Percentiles rank a stretch among this genome's conserved stretches.
These are phyloP conservation scores for Domatiomyces catenatus DNA, from an alignment of 2,329 filamentous ascomycete species.

Conservation along the genomic window DNA sequence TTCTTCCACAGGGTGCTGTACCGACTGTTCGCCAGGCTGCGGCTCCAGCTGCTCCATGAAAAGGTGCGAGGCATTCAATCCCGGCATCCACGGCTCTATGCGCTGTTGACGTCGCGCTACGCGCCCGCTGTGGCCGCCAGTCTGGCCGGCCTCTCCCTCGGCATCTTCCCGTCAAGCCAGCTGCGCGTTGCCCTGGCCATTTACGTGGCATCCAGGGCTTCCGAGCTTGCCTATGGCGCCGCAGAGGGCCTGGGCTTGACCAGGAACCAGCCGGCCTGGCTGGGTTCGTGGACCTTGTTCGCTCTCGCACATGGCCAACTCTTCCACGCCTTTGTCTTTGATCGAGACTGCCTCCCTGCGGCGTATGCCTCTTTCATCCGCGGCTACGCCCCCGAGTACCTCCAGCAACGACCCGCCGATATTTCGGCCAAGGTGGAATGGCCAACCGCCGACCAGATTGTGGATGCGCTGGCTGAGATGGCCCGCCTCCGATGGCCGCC, in stretches of 20 bases:
- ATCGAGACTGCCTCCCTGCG: conserved; percentile 56
- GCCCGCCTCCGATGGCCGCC: conserved; percentile 71
- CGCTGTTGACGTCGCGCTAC: conserved; percentile 62
- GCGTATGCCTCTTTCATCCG: conserved; percentile 51
- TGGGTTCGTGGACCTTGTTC: conserved; percentile 69
- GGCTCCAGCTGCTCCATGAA: conserved; percentile 63
- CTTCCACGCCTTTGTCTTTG: conserved; percentile 60
- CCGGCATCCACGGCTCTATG: conserved; percentile 63
- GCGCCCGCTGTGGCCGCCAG: conserved; percentile 84
- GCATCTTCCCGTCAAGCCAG: conserved; percentile 55
- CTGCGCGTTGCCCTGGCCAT: conserved; percentile 68
- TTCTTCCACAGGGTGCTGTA: conserved; percentile 79
- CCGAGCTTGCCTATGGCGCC: conserved; percentile 77
- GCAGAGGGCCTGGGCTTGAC: conserved; percentile 58
- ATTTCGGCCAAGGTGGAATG: conserved; percentile 54
- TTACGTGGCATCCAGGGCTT: conserved; percentile 61
- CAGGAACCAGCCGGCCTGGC: conserved; percentile 62
- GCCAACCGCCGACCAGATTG: conserved; percentile 60
- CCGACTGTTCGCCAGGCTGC: conserved; percentile 71
- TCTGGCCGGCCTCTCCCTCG: conserved; percentile 67
- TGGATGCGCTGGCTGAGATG: conserved; percentile 69
- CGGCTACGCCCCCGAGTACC: conserved; percentile 59
- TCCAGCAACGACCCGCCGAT: conserved; percentile 54
- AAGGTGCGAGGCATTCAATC: conserved; percentile 64
- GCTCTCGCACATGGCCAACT: conserved; percentile 62